Conservation (phyloP, 768 basidiomycete species). For the Suillus plorans region DNA sequence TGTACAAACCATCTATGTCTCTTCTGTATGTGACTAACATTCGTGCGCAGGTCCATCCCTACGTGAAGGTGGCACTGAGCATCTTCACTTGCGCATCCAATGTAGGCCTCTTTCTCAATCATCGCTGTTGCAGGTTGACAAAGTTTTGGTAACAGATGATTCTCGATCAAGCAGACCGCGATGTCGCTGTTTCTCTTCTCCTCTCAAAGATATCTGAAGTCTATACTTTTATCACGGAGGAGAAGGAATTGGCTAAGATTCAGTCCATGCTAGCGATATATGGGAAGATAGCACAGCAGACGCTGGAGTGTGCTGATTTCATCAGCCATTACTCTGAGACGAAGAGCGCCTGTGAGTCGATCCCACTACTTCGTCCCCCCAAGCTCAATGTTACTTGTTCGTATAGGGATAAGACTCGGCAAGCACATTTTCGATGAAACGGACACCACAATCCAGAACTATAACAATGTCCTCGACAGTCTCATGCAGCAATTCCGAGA, state of each 20-base stretch:
- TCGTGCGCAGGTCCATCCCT: background rate
- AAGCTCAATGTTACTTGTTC: background rate
- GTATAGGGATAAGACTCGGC: background rate
- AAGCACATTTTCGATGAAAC: background rate
- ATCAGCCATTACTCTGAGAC: slow-evolving; percentile 25
- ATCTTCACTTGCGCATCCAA: background rate
- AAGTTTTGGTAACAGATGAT: background rate
- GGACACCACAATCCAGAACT: background rate
- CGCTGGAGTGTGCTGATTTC: slow-evolving; percentile 26
- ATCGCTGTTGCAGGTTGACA: too few species aligned
- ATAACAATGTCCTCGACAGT: background rate
- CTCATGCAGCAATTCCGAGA: background rate
- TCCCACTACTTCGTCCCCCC: background rate
- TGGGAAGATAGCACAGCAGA: slow-evolving; percentile 12
- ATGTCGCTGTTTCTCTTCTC: background rate
- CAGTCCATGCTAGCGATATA: background rate
- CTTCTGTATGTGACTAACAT: background rate
- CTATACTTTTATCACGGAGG: slow-evolving; percentile 1
- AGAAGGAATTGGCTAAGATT: background rate
- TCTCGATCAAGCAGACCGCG: background rate
- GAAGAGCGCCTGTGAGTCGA: slow-evolving; percentile 20
- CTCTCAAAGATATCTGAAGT: background rate
- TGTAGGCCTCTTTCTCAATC: background rate
- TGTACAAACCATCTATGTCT: background rate
- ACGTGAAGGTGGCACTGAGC: background rate